Evolutionary conservation across 495 filamentous ascomycete species (phyloP).

Genomic region (Aspergillus carlsbadensis): DNA sequence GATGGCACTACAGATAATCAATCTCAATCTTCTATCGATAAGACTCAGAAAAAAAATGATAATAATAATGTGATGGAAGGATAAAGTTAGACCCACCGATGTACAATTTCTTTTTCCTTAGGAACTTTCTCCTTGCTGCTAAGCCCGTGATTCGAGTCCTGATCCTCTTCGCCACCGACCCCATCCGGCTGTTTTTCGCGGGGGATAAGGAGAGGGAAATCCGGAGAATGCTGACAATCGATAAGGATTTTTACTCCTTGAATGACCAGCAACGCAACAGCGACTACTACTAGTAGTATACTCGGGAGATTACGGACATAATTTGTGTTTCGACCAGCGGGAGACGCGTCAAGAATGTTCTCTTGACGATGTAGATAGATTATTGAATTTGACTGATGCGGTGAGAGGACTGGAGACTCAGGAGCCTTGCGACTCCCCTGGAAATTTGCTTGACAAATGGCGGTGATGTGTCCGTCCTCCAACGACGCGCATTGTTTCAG

Average conservation of each 20-base stretch:
- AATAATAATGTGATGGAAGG: neutral
- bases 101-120: constrained; percentile 1
- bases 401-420: too few relatives aligned
- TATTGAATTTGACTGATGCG: constrained; percentile 13
- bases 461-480: constrained; percentile 19
- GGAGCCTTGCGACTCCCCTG: too few relatives aligned
- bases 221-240: constrained; percentile 23
- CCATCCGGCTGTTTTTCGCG: constrained; percentile 18
- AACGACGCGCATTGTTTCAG: constrained; percentile 22
- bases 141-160: neutral
- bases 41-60: neutral
- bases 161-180: constrained; percentile 15
- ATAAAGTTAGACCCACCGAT: constrained; percentile 1
- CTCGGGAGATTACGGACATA: neutral
- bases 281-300: neutral
- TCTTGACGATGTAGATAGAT: neutral
- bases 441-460: constrained; percentile 10
- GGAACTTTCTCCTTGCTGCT: constrained; percentile 7
- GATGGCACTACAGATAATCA: too few relatives aligned
- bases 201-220: constrained; percentile 23
- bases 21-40: neutral
- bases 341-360: too few relatives aligned
- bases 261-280: neutral
- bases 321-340: neutral
- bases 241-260: constrained; percentile 7